Evolutionary conservation across 2,329 filamentous ascomycete species (phyloP), one percentile per base, ranked within the genome.

Genomic region (Pyrenochaeta sp.): DNA sequence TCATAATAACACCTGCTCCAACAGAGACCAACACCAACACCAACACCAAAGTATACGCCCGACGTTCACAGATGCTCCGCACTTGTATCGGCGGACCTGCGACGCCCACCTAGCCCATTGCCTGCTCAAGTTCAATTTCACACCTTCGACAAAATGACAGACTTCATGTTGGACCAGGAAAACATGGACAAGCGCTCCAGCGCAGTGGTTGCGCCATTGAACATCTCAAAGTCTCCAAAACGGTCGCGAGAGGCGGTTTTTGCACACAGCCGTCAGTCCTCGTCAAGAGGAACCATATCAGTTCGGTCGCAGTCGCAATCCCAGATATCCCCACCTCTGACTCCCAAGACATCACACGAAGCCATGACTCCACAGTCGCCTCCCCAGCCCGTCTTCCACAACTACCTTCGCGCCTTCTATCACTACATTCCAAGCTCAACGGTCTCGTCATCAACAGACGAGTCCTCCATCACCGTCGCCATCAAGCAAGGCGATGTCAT

Each of bases 331-430:
- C 90, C 91, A 23, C 90, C 91, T 36, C 80, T 88, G 58, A 93
- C 90, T 7, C 91, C 90, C 15, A 87, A 88, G 75, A 83, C 83
- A 68, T 87, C 86, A 20, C 83, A 84, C 69, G 88, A 91, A 71
- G 80, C 84, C 60, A 81, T 84, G 71, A 76, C 64, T 66, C 78
- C 64, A 67, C 77, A 57, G 73, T 75, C 66, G 67, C 77, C 61
- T 45, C 77, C 82, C 6, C 82, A 86, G 60, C 85, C 89, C 2
- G 82, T 92, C 53, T 97, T 97, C 72, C 90, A 96, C 82, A 96
- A 95, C 80, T 99, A 97, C 72, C 82, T 99, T 40, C 90, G 95
- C 61, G 95, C 95, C 44, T 94, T 96, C 72, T 96, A 97, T 75
- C 90, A 92, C 21, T 99, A 97, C 74, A 88, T 93, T 52, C 92